Evolutionary conservation across 495 filamentous ascomycete genomes (phyloP).

Genomic region (Bathelium albidoporum): DNA sequence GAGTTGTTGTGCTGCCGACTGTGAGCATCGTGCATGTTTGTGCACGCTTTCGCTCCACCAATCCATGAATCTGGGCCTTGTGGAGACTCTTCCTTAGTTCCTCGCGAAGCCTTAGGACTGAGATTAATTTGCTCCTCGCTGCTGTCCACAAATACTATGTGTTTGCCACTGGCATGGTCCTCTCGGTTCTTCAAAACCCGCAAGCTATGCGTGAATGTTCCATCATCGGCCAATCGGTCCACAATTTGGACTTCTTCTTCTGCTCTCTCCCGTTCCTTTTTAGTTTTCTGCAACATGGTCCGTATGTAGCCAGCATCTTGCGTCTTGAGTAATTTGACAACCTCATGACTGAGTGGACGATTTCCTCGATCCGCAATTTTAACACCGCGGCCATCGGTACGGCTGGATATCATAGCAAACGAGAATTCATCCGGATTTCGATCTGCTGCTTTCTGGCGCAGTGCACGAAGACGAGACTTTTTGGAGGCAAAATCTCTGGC

Average conservation of each 20-base stretch:
- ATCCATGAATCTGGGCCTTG: too few relatives aligned
- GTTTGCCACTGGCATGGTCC: slow-evolving; percentile 27
- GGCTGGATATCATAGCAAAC: slow-evolving; percentile 71
- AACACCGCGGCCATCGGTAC: slow-evolving; percentile 54
- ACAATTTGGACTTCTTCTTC: slow-evolving; percentile 40
- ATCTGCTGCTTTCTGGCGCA: slow-evolving; percentile 70
- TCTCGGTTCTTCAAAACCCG: neutral
- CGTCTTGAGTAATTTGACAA: slow-evolving; percentile 83
- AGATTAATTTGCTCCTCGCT: slow-evolving; percentile 41
- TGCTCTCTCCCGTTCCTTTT: slow-evolving; percentile 48
- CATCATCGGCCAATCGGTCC: slow-evolving; percentile 20
- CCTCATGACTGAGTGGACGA: slow-evolving; percentile 48
- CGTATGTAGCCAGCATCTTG: slow-evolving; percentile 87
- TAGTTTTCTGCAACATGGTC: slow-evolving; percentile 50
- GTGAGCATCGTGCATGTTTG: too few relatives aligned
- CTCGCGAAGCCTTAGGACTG: slow-evolving; percentile 28
- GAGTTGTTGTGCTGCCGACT: too few relatives aligned
- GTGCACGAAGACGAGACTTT: slow-evolving; percentile 63
- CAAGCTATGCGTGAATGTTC: neutral
- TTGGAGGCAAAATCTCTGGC: slow-evolving; percentile 82
- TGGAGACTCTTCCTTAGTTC: slow-evolving; percentile 20
- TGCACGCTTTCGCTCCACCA: too few relatives aligned
- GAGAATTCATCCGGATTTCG: slow-evolving; percentile 96
- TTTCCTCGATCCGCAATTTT: slow-evolving; percentile 45
- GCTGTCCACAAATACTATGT: slow-evolving; percentile 49